These are phyloP conservation scores for Panicum miliaceum DNA, from an alignment of 176 grass and related monocot species.

Conservation along the genomic window DNA sequence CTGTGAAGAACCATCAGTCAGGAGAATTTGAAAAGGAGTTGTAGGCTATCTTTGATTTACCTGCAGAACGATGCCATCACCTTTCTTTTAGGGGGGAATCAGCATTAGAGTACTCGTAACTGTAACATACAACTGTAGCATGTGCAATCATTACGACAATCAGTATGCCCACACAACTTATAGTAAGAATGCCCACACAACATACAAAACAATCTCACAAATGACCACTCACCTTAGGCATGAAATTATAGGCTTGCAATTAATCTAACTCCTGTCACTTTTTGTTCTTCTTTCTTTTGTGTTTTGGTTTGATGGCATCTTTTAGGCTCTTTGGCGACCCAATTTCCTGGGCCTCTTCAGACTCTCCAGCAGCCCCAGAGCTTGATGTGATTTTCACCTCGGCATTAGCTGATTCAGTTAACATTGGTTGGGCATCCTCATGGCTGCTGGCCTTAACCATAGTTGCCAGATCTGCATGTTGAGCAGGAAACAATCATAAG, in stretches of 20 bases:
- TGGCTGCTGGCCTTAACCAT: slow-evolving; percentile 31
- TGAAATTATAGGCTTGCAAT: slow-evolving; percentile 11
- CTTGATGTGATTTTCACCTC: slow-evolving; percentile 36
- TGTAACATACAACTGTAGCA: neutral
- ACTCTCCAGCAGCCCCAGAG: slow-evolving; percentile 42
- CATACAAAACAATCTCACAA: neutral
- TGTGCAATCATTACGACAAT: neutral
- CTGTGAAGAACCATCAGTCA: neutral
- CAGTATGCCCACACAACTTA: neutral
- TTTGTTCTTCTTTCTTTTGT: slow-evolving; percentile 71
- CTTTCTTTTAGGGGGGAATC: neutral
- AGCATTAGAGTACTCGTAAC: neutral
- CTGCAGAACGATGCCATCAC: neutral
- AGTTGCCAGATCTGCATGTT: slow-evolving; percentile 45
- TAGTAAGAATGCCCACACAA: neutral
- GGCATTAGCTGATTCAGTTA: slow-evolving; percentile 48
- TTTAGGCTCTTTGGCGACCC: slow-evolving; percentile 74
- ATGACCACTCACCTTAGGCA: slow-evolving; percentile 16
- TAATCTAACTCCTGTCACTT: slow-evolving; percentile 40
- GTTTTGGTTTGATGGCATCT: slow-evolving; percentile 84
- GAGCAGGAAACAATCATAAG: slow-evolving; percentile 25
- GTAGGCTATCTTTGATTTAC: neutral
- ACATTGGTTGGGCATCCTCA: slow-evolving; percentile 40
- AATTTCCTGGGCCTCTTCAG: slow-evolving; percentile 49
- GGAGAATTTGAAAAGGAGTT: neutral